These are phyloP conservation scores for Beauveria scarabaeidicola DNA, from an alignment of 2,329 filamentous ascomycete genomes.

Conservation along the genomic window DNA sequence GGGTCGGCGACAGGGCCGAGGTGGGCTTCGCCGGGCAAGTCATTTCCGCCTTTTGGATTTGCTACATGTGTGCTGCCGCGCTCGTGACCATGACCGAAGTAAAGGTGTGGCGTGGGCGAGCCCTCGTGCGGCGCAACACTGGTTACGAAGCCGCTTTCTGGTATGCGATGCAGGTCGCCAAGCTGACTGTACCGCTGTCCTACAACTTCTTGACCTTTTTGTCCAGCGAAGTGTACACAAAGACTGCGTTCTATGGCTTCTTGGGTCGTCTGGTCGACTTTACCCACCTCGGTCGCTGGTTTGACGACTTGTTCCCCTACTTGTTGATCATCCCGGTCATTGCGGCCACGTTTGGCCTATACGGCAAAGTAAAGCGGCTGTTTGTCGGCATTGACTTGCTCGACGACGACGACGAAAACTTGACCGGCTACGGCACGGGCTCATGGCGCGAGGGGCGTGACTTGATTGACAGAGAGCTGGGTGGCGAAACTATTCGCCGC, in stretches of 20 bases:
- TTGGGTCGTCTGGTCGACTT: conserved; percentile 76
- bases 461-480: conserved; percentile 78
- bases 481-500: conserved; percentile 50
- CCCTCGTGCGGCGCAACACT: conserved; percentile 82
- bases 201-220: conserved; percentile 97
- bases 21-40: conserved; percentile 82
- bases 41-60: conserved; percentile 77
- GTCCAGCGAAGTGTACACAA: conserved; percentile 59
- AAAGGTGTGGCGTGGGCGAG: conserved; percentile 94
- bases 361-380: conserved; percentile 69
- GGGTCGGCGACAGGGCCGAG: conserved; percentile 59
- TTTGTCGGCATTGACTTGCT: conserved; percentile 70
- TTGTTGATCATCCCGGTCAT: conserved; percentile 79
- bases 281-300: conserved; percentile 72
- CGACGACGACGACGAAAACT: conserved; percentile 64
- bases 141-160: conserved; percentile 90
- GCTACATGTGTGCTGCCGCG: conserved; percentile 92
- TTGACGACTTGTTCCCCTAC: conserved; percentile 81
- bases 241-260: conserved; percentile 81
- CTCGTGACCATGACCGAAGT: conserved; percentile 83
- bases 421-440: conserved; percentile 61
- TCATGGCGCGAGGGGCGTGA: conserved; percentile 88
- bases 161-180: conserved; percentile 89
- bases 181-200: conserved; percentile 81
- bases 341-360: conserved; percentile 82